phyloP scores from a whole-genome alignment of 495 filamentous ascomycete species.

The Neurospora sublineolata region DNA sequence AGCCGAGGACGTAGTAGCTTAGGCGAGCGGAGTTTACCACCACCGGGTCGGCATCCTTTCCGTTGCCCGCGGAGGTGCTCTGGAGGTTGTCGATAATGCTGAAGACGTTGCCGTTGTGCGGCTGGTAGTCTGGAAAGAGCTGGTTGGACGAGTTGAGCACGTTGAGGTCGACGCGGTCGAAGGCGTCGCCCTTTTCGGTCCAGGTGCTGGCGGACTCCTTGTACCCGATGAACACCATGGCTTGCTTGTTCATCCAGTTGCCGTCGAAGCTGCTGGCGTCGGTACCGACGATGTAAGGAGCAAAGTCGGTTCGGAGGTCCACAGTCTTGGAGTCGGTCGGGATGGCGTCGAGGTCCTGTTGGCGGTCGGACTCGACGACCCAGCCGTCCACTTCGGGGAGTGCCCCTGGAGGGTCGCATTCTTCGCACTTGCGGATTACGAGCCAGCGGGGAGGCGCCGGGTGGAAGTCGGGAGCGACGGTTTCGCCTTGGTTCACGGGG shows the following conservation, averaged over 20 bases:
- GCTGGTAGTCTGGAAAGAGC: constrained; percentile 41
- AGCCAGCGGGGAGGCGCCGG: constrained; percentile 31
- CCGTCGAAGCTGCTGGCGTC: no score
- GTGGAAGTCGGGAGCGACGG: constrained; percentile 18
- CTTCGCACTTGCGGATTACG: constrained; percentile 25
- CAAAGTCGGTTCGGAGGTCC: constrained; percentile 39
- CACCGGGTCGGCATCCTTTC: neutral
- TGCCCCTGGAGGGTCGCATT: neutral
- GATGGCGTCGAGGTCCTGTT: constrained; percentile 23
- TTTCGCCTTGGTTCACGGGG: neutral
- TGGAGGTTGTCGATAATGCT: constrained; percentile 35
- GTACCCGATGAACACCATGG: constrained; percentile 41
- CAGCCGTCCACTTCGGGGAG: constrained; percentile 20
- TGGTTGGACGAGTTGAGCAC: constrained; percentile 31
- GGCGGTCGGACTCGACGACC: constrained; percentile 39
- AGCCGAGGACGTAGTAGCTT: constrained; percentile 42
- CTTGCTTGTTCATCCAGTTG: constrained; percentile 26
- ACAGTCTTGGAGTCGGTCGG: neutral
- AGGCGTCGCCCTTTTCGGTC: constrained; percentile 8
- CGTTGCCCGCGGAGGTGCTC: constrained; percentile 12
- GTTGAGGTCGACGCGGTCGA: constrained; percentile 16
- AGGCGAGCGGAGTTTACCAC: constrained; percentile 22
- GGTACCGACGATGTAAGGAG: constrained; percentile 28
- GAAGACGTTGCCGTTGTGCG: constrained; percentile 42
- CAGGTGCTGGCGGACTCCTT: constrained; percentile 14